Percentiles rank a stretch among this genome's conserved stretches.
These are phyloP conservation scores for Aspergillus puulaauensis DNA, from an alignment of 2,329 filamentous ascomycete species.

Conservation along the genomic window DNA sequence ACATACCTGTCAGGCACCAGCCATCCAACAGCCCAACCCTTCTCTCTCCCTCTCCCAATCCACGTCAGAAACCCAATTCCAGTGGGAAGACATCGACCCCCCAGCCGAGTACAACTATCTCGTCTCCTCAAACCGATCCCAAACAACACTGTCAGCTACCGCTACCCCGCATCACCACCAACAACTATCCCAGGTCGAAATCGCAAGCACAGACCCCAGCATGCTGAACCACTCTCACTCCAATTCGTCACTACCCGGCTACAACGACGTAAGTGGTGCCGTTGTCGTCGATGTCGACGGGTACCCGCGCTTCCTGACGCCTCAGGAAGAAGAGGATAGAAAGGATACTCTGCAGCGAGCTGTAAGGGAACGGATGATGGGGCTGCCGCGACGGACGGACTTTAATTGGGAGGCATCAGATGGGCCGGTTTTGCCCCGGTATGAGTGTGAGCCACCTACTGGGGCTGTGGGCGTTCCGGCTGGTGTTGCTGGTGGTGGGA, in stretches of 20 bases:
- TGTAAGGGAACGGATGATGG: constrained; percentile 27
- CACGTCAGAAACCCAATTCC: not conserved
- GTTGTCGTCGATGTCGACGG: constrained; percentile 27
- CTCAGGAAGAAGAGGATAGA: constrained; percentile 24
- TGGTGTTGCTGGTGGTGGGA: not conserved
- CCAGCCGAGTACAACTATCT: not conserved
- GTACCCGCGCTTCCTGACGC: constrained; percentile 24
- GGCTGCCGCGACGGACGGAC: constrained; percentile 20
- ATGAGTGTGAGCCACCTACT: constrained; percentile 6
- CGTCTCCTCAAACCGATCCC: not conserved
- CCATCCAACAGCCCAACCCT: not conserved
- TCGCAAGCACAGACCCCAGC: not conserved
- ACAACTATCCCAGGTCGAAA: not conserved
- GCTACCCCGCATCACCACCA: not conserved
- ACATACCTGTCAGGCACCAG: not conserved
- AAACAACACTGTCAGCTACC: not conserved
- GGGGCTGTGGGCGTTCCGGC: not conserved
- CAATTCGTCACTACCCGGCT: constrained; percentile 16
- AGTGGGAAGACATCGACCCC: not conserved
- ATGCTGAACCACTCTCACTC: not conserved
- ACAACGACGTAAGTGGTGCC: constrained; percentile 28
- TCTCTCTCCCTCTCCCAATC: not conserved
- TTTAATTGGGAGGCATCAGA: constrained; percentile 22
- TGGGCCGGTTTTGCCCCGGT: constrained; percentile 13
- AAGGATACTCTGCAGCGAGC: constrained; percentile 18